phyloP scores from a whole-genome alignment of 2,329 filamentous ascomycete genomes.

The Aspergillus aculeatinus region DNA sequence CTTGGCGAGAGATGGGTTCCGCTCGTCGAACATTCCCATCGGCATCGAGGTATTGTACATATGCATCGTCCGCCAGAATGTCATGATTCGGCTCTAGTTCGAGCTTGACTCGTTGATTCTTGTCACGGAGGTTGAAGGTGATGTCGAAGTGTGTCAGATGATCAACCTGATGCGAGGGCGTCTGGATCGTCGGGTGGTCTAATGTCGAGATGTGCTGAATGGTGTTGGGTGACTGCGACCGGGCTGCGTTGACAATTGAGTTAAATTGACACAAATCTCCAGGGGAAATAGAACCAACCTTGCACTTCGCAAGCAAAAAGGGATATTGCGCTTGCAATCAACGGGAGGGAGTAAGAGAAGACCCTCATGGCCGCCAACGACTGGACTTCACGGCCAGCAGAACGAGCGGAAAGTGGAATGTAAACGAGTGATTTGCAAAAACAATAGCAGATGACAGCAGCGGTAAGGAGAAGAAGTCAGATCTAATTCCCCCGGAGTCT shows the following conservation, averaged over 20 bases:
- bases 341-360: conserved; percentile 25
- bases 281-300: conserved; percentile 13
- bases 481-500: neutral
- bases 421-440: conserved; percentile 4
- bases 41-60: conserved; percentile 67
- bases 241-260: conserved; percentile 47
- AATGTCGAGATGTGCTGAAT: conserved; percentile 71
- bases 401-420: conserved; percentile 1
- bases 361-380: conserved; percentile 26
- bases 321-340: conserved; percentile 27
- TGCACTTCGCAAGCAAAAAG: conserved; percentile 19
- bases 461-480: neutral
- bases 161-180: conserved; percentile 74
- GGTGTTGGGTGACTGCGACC: conserved; percentile 73
- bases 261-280: neutral
- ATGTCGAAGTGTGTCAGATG: conserved; percentile 82
- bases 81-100: conserved; percentile 88
- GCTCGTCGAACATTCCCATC: conserved; percentile 67
- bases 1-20: conserved; percentile 69
- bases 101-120: conserved; percentile 70
- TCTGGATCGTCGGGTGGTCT: conserved; percentile 73
- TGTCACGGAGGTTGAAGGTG: conserved; percentile 70
- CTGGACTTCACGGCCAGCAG: conserved; percentile 10
- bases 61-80: conserved; percentile 74
- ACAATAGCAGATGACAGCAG: conserved; percentile 9